Evolutionary conservation across 768 basidiomycete species (phyloP).

Genomic region (Trametes elegans): DNA sequence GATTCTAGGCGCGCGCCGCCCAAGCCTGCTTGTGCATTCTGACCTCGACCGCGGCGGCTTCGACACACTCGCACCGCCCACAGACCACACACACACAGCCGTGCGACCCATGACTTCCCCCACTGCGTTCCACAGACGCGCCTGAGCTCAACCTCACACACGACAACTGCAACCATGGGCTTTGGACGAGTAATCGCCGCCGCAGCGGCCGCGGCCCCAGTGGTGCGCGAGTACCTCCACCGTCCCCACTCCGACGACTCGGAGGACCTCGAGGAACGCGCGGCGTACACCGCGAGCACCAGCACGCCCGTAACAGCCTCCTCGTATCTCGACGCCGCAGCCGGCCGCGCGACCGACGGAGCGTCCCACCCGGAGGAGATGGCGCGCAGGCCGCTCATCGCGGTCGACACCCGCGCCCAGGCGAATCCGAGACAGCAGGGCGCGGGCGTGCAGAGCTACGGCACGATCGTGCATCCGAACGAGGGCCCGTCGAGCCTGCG

Average conservation of each 20-base stretch:
- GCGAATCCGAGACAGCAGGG: background rate
- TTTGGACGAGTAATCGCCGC: conserved; percentile 8
- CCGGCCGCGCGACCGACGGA: background rate
- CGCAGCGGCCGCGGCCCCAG: conserved; percentile 11
- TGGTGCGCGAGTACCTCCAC: conserved; percentile 2
- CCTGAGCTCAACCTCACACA: conserved; percentile 1
- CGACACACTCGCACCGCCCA: background rate
- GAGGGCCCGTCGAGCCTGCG: conserved; percentile 16
- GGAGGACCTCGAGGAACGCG: background rate
- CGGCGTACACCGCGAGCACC: background rate
- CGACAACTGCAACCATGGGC: conserved; percentile 1
- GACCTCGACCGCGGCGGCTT: background rate
- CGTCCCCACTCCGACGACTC: background rate
- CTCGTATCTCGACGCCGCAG: background rate
- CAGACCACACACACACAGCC: background rate
- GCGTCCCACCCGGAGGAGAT: conserved; percentile 10
- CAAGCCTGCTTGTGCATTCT: background rate
- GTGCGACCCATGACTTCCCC: conserved; percentile 4
- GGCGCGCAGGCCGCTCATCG: conserved; percentile 19
- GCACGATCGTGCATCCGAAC: conserved; percentile 9
- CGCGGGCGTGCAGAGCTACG: background rate
- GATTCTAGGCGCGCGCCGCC: background rate
- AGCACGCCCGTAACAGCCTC: background rate
- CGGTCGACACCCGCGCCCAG: background rate
- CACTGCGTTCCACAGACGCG: background rate